Base-by-base conservation (phyloP, 2,329 filamentous ascomycete species). In the Alternaria gansuensis region DNA sequence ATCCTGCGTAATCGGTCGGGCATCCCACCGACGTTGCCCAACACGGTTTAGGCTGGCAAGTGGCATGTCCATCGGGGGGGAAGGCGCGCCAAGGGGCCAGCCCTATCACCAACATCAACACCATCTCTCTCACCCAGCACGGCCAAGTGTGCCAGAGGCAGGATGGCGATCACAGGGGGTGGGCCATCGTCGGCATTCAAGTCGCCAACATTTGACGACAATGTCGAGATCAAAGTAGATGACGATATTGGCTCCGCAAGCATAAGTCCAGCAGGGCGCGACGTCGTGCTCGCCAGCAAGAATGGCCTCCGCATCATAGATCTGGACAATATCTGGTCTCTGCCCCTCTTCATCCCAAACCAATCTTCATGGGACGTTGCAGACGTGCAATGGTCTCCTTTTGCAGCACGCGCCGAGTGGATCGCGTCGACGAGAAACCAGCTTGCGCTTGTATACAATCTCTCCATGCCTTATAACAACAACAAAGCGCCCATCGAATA, bases 331-430 rank as follows among this genome's bases (percentile, higher is more conserved):
- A 92, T 92, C 0, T 95, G 93, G 74, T 95, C 90, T 59, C 90
- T 90, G 9, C 94, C 94, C 17, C 89, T 93, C 17, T 90, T 93
- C 70, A 84, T 97, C 67, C 90, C 90, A 62, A 92, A 96, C 78
- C 90, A 92, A 54, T 88, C 92, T 41, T 90, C 92, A n/a, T 97
- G 93, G 92, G 88, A 96, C 51, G 93, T 97, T 5, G 93, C 94
- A 10, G 94, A 97, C 77, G 93, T 97, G 29, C 94, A 97, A 78
- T 97, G 94, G 94, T 97, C 92, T 10, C 94, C 94, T 0, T 97
- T 97, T 75, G 91, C 93, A 11, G 87, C 86, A 21, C 87, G 93
- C 46, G 91, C 96, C 75, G 93, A 93, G 71, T 97, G 94, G 93
- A 90, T 97, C 17, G 91, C 92, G 34, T 96, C 92, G 59, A 97